A percentile compares a stretch with the other conserved stretches of the same genome.
Evolutionary conservation across 1,139 yeast species (phyloP).

Genomic region (Saccharomyces hybrid): DNA sequence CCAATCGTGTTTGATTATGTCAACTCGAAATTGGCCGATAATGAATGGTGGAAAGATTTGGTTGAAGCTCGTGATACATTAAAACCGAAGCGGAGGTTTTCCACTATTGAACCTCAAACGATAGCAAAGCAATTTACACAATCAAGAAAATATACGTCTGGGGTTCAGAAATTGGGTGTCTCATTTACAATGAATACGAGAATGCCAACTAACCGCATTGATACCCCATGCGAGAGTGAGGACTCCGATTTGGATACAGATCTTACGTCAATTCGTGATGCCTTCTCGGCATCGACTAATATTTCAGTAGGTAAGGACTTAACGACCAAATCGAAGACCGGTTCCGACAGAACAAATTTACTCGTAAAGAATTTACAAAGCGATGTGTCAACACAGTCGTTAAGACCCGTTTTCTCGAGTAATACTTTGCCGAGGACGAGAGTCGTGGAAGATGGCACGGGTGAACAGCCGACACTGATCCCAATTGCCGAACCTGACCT

Average conservation of each 20-base stretch:
- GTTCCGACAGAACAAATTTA: neutral
- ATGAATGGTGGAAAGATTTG: slow-evolving; percentile 63
- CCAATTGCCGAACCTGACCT: slow-evolving; percentile 37
- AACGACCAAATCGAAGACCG: neutral
- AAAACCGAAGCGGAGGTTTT: slow-evolving; percentile 25
- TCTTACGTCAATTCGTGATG: slow-evolving; percentile 8
- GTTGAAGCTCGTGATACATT: slow-evolving; percentile 45
- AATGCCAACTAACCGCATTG: slow-evolving; percentile 28
- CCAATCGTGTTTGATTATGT: slow-evolving; percentile 31
- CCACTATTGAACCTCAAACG: slow-evolving; percentile 12
- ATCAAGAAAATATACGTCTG: slow-evolving; percentile 36
- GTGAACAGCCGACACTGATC: slow-evolving; percentile 50
- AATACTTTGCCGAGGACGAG: slow-evolving; percentile 70
- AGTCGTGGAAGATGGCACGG: slow-evolving; percentile 61
- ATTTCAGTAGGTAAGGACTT: neutral
- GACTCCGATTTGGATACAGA: slow-evolving; percentile 23
- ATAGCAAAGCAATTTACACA: slow-evolving; percentile 10
- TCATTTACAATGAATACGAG: slow-evolving; percentile 67
- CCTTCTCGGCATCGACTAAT: neutral
- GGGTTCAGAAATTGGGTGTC: slow-evolving; percentile 64
- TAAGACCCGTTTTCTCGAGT: slow-evolving; percentile 68
- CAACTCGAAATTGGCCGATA: slow-evolving; percentile 33
- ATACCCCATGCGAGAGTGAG: slow-evolving; percentile 12
- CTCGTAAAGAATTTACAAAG: neutral
- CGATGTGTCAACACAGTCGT: slow-evolving; percentile 9